Conservation (phyloP, 306 rosid species). For the Trifolium subterraneum region DNA sequence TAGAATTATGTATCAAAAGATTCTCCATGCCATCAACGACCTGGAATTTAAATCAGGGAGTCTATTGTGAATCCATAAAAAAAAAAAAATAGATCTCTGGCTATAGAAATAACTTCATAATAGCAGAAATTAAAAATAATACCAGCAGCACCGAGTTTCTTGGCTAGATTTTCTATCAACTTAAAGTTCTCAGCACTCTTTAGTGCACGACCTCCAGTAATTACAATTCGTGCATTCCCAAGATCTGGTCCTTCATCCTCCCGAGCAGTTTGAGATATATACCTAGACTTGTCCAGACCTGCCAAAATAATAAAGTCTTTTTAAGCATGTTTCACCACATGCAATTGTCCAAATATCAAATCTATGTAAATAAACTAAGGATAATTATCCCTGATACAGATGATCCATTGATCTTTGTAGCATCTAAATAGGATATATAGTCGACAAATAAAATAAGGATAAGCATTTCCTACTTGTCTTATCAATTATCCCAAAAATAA, state of each 20-base stretch:
- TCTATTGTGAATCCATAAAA: not conserved
- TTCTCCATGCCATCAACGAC: slow-evolving; percentile 12
- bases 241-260: slow-evolving; percentile 87
- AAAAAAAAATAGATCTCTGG: not conserved
- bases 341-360: slow-evolving; percentile 35
- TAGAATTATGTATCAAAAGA: not conserved
- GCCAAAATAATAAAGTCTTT: slow-evolving; percentile 23
- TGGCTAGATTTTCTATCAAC: slow-evolving; percentile 88
- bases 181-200: slow-evolving; percentile 93
- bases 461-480: slow-evolving; percentile 23
- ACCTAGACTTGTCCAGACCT: slow-evolving; percentile 78
- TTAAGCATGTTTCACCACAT: slow-evolving; percentile 11
- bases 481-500: slow-evolving; percentile 29
- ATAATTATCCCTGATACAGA: slow-evolving; percentile 28
- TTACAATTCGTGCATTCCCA: slow-evolving; percentile 82
- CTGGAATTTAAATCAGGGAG: slow-evolving; percentile 29
- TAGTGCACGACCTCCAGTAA: slow-evolving; percentile 88
- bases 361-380: slow-evolving; percentile 30
- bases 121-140: slow-evolving; percentile 41
- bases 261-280: slow-evolving; percentile 67
- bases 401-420: slow-evolving; percentile 38
- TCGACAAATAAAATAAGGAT: not conserved
- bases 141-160: slow-evolving; percentile 94
- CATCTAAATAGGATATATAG: slow-evolving; percentile 31
- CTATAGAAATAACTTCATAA: slow-evolving; percentile 29